Base-by-base conservation (phyloP, 345 rosid genomes). In the Erucastrum elatum region DNA sequence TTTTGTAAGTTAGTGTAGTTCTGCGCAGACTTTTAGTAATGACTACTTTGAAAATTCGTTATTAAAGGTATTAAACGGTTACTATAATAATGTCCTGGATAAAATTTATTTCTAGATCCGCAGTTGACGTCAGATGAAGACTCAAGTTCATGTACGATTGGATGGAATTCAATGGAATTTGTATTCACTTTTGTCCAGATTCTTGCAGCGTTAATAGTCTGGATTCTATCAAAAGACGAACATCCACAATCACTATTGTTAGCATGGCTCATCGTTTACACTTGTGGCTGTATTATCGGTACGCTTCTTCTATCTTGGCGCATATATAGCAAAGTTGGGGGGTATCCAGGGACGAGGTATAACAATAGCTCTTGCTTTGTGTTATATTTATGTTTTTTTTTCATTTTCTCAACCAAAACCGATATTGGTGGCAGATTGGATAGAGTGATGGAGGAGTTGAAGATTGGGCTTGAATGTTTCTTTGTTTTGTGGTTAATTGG, bases 251-350 rank as follows among this genome's bases (percentile, higher is more conserved):
- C 9, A 27, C 72, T 27, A 2, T 56, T 75, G 59, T 66, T 66
- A 56, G 29, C 66, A 35, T 58, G 72, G 78, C 66, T 75, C 41
- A 56, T 75, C 1, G 78, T 16, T 39, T 66, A 75, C 44, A 58
- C 66, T 66, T 75, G 59, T 75, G 72, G 66, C 1, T 66, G 72
- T 66, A 37, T 75, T 56, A 34, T 8, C 41, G n/a, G 25, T 16
- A 35, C 53, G 2, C 71, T 64, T 10, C 70, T 64, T 74, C 21
- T 49, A 12, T 37, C 3, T 51, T 49, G 15, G 25, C 8, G 64
- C 26, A 64, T 3, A 12, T 62, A 10, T 30, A 61, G 29, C 59
- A 15, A 61, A 15, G 16, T 41, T 41, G 17, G 39, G 29, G 59
- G 27, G 39, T 21, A 39, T 66, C 17, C 58, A 60, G 17, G 41